These are phyloP conservation scores for Ustilago bromivora DNA, from an alignment of 1,284 basidiomycete genomes.

Conservation along the genomic window DNA sequence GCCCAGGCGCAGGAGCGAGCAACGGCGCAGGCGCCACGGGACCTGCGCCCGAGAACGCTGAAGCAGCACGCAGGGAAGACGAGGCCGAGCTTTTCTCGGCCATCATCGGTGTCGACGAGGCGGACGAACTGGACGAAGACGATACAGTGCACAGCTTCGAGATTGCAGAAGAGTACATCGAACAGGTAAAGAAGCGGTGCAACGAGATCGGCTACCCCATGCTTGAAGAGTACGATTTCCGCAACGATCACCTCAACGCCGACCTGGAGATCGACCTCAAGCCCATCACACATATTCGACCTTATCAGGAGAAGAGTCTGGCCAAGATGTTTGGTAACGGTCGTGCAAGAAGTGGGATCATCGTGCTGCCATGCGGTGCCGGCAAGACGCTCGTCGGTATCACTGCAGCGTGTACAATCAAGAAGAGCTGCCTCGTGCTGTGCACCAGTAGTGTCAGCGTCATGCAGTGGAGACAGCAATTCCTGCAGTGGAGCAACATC, in stretches of 20 bases:
- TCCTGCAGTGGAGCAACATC: conserved; percentile 69
- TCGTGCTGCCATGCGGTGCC: conserved; percentile 97
- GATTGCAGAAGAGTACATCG: conserved; percentile 66
- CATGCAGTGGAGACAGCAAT: conserved; percentile 69
- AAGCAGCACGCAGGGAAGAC: conserved; percentile 47
- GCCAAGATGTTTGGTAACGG: conserved; percentile 70
- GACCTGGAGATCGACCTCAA: conserved; percentile 69
- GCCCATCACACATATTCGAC: conserved; percentile 68
- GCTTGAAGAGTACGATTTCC: conserved; percentile 70
- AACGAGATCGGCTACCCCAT: conserved; percentile 68
- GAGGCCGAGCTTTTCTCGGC: conserved; percentile 68
- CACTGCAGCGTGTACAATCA: conserved; percentile 98
- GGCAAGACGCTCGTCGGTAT: conserved; percentile 99
- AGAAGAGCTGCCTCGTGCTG: conserved; percentile 97
- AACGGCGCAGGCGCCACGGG: conserved; percentile 36
- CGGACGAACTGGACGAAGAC: conserved; percentile 67
- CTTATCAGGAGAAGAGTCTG: conserved; percentile 69
- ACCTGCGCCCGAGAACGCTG: conserved; percentile 28
- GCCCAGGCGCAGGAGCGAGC: conserved; percentile 10
- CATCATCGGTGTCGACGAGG: conserved; percentile 68
- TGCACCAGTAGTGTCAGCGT: conserved; percentile 74
- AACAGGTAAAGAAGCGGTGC: conserved; percentile 68
- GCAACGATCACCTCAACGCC: conserved; percentile 67
- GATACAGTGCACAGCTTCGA: conserved; percentile 69
- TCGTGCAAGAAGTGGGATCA: conserved; percentile 82